Evolutionary conservation across 768 basidiomycete genomes (phyloP), one percentile per base, ranked within the genome.

Genomic region (Symmetrospora coprosmae): DNA sequence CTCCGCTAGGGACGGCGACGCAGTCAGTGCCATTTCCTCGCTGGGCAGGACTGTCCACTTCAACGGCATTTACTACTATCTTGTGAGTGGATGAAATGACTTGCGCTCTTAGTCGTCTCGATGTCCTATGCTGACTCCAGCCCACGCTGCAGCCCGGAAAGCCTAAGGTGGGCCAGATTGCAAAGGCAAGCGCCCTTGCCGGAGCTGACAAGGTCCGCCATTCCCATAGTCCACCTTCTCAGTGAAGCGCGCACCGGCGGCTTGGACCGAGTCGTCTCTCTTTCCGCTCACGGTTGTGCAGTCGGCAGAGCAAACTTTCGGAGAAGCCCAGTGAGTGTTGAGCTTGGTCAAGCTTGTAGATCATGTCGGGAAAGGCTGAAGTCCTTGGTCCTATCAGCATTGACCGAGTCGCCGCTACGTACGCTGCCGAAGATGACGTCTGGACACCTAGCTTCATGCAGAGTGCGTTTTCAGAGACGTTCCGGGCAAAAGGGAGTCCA

Each of bases 11-110:
- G n/a, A n/a, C n/a, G n/a, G n/a, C n/a, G n/a, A n/a, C n/a, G n/a
- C n/a, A n/a, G n/a, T n/a, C n/a, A n/a, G n/a, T n/a, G 33, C 45
- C 6, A 11, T 47, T 35, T 50, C 49, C 34, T 38, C 9, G 13
- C 37, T 55, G 52, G 52, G 6, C 52, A 55, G 17, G 52, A 55
- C 52, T 39, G 52, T 55, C 14, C 7, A 55, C 30, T 38, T 55
- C 39, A 38, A 38, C 16, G 52, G 38, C 23, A 14, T 39, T 19
- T 38, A 55, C 35, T 55, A 55, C 35, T 55, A 28, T 38, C 34
- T 55, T 23, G 52, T 55, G 52, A 55, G 52, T 41, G 28, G 14
- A 25, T 25, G 4, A n/a, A n/a, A n/a, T n/a, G n/a, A n/a, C n/a
- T n/a, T n/a, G n/a, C n/a, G n/a, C n/a, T n/a, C n/a, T n/a, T n/a